These are phyloP conservation scores for Gonium pectorale DNA, from an alignment of 139 green algal species.

Conservation along the genomic window DNA sequence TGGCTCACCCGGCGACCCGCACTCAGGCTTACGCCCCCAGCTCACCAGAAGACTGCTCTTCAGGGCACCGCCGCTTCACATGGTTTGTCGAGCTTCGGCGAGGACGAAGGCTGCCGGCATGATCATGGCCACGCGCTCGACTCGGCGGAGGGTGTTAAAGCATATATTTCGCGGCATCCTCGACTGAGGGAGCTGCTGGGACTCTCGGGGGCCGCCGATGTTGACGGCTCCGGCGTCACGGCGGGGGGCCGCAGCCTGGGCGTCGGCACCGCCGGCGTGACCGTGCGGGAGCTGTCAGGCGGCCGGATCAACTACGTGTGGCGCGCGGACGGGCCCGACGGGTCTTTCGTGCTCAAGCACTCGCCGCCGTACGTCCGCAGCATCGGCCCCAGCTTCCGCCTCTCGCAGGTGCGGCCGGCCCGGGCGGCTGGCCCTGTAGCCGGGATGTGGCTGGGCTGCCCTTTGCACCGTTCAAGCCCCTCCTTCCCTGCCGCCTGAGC, in stretches of 20 bases:
- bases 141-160: not conserved
- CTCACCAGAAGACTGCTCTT: too few species aligned
- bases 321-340: not conserved
- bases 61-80: too few species aligned
- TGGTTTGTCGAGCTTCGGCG: too few species aligned
- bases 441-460: too few species aligned
- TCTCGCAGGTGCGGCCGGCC: conserved; percentile 38
- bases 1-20: too few species aligned
- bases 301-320: conserved; percentile 59
- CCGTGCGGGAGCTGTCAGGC: conserved; percentile 45
- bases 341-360: conserved; percentile 27
- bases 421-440: too few species aligned
- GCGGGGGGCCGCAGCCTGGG: not conserved
- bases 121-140: too few species aligned
- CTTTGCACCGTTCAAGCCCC: too few species aligned
- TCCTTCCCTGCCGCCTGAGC: too few species aligned
- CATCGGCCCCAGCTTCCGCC: conserved; percentile 39
- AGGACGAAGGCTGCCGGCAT: too few species aligned
- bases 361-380: conserved; percentile 37
- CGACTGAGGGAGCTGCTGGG: not conserved
- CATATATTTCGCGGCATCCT: not conserved
- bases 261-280: not conserved
- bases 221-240: not conserved
- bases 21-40: too few species aligned
- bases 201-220: not conserved